Percentiles rank a stretch among this genome's conserved stretches.
phyloP scores from a whole-genome alignment of 164 flowering plant genomes.

The Stephania yunnanensis region DNA sequence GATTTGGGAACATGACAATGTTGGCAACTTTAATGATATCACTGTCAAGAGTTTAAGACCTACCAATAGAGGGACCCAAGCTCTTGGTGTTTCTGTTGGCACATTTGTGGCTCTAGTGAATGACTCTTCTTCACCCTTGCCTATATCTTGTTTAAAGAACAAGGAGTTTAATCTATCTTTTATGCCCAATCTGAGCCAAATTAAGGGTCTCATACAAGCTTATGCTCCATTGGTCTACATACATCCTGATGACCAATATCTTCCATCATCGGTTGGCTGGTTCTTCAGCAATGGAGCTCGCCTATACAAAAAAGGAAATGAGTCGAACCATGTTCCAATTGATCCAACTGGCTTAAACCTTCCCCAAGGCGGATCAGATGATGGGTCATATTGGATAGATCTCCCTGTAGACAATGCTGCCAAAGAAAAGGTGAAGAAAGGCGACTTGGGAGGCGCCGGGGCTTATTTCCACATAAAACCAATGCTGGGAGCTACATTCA shows the following conservation, averaged over 20 bases:
- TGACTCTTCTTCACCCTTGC: slow-evolving; percentile 15
- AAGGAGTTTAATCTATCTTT: slow-evolving; percentile 15
- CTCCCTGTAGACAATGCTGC: slow-evolving; percentile 43
- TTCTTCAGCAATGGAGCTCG: slow-evolving; percentile 65
- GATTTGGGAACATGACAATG: slow-evolving; percentile 43
- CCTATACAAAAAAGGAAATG: slow-evolving; percentile 43
- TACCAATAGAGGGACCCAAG: slow-evolving; percentile 34
- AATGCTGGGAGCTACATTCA: slow-evolving; percentile 63
- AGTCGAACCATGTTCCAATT: slow-evolving; percentile 41
- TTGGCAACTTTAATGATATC: slow-evolving; percentile 21
- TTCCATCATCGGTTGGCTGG: slow-evolving; percentile 77
- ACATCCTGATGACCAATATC: slow-evolving; percentile 68
- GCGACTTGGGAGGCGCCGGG: slow-evolving; percentile 38
- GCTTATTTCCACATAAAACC: slow-evolving; percentile 70
- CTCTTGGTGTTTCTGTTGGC: slow-evolving; percentile 47
- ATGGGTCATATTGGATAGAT: slow-evolving; percentile 77
- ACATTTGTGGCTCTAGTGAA: slow-evolving; percentile 38
- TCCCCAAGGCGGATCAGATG: slow-evolving; percentile 71
- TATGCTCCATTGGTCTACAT: slow-evolving; percentile 66
- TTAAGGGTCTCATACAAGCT: slow-evolving; percentile 37
- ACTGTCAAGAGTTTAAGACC: slow-evolving; percentile 43
- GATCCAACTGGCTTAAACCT: slow-evolving; percentile 64
- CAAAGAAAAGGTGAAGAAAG: slow-evolving; percentile 53
- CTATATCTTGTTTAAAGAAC: slow-evolving; percentile 54
- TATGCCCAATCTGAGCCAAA: slow-evolving; percentile 61